Evolutionary conservation across 352 stramenopile species (phyloP).

Genomic region (Hyaloperonospora brassicae): DNA sequence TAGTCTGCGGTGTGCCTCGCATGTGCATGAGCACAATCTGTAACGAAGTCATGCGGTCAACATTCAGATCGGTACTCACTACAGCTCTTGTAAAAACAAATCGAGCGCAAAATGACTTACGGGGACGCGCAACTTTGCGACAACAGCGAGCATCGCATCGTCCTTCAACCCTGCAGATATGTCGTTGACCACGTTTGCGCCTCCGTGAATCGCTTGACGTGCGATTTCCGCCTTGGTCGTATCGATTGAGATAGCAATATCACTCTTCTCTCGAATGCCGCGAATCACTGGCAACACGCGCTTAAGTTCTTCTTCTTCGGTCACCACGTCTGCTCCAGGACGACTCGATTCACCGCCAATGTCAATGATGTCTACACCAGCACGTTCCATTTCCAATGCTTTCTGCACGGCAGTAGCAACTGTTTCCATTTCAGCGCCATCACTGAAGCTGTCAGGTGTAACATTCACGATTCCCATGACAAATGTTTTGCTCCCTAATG

Average conservation of each 20-base stretch:
- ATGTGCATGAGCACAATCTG: constrained; percentile 97
- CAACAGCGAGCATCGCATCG: constrained; percentile 83
- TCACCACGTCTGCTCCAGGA: constrained; percentile 89
- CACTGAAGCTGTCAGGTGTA: constrained; percentile 98
- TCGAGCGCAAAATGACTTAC: constrained; percentile 19
- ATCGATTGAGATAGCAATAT: constrained; percentile 94
- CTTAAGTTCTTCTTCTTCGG: constrained; percentile 84
- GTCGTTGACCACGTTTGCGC: constrained; percentile 97
- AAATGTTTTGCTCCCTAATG: constrained; percentile 56
- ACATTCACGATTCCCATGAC: constrained; percentile 99
- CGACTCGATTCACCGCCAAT: constrained; percentile 98
- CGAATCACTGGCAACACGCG: constrained; percentile 92
- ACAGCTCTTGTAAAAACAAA: not conserved
- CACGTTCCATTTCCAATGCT: constrained; percentile 81
- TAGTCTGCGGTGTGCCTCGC: constrained; percentile 93
- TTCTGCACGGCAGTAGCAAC: constrained; percentile 62
- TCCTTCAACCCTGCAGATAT: constrained; percentile 93
- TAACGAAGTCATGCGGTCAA: not conserved
- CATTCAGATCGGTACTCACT: not conserved
- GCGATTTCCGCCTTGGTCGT: constrained; percentile 91
- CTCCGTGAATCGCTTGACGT: constrained; percentile 81
- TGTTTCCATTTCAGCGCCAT: constrained; percentile 35
- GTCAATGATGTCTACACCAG: constrained; percentile 94
- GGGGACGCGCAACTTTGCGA: constrained; percentile 80
- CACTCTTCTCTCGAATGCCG: constrained; percentile 64